A percentile compares a stretch with the other conserved stretches of the same genome.
Evolutionary conservation across 2,329 filamentous ascomycete species (phyloP).

Genomic region (Chaetomiaceae sp.): DNA sequence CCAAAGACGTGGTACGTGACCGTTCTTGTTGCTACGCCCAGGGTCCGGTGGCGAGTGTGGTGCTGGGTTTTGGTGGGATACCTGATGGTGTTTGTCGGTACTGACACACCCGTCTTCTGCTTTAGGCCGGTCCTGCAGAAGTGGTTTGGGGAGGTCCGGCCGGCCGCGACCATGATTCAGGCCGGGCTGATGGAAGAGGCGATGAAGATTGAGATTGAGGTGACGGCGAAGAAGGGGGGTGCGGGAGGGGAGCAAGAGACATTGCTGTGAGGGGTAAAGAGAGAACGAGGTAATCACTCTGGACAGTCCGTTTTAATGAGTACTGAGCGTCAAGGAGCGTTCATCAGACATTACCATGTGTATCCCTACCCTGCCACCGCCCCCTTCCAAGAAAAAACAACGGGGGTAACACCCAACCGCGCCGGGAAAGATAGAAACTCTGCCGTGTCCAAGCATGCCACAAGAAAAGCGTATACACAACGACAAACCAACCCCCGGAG

Average conservation of each 20-base stretch:
- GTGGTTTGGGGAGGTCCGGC: constrained; percentile 46
- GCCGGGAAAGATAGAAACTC: no score
- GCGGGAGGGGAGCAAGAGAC: not conserved
- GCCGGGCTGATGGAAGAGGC: constrained; percentile 46
- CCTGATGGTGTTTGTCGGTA: not conserved
- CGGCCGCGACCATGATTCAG: constrained; percentile 51
- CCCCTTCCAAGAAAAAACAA: no score
- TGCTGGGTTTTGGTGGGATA: not conserved
- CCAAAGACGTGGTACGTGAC: constrained; percentile 36
- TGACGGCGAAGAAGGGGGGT: constrained; percentile 28
- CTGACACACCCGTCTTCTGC: not conserved
- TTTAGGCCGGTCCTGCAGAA: constrained; percentile 41
- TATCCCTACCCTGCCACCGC: no score
- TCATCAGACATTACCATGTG: no score
- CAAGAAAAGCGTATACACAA: no score
- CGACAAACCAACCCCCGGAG: no score
- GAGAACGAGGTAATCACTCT: no score
- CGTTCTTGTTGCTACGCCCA: not conserved
- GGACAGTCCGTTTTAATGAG: no score
- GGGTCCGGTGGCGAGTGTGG: not conserved
- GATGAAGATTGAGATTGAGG: constrained; percentile 39
- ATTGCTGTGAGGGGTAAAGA: not conserved
- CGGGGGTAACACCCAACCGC: no score
- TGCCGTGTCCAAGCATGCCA: no score
- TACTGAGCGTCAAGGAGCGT: no score